A percentile compares a stretch with the other conserved stretches of the same genome.
Conservation (phyloP, 805 yeast species). For the Candida hungchunana region DNA sequence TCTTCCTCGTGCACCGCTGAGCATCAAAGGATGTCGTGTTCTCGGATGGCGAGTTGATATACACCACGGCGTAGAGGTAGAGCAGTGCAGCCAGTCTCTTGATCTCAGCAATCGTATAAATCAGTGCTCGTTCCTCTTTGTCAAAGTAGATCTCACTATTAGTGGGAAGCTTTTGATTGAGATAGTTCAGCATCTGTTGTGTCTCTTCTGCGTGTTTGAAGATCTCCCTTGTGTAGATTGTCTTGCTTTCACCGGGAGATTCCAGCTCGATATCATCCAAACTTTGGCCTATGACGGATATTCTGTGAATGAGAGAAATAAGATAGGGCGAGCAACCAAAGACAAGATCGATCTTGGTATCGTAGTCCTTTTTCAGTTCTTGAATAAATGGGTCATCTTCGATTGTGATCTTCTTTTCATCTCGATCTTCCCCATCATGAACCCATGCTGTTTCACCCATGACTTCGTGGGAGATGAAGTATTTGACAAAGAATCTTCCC, state of each 20-base stretch:
- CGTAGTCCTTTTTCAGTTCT: conserved; percentile 30
- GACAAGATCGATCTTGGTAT: conserved; percentile 34
- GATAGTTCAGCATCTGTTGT: conserved; percentile 23
- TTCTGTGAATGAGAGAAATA: conserved; percentile 33
- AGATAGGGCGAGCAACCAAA: conserved; percentile 39
- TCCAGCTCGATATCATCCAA: conserved; percentile 33
- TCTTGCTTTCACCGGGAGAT: conserved; percentile 8
- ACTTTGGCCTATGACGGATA: conserved; percentile 34
- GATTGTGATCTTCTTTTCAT: conserved; percentile 15
- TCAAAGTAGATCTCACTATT: conserved; percentile 22
- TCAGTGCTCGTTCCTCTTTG: conserved; percentile 16
- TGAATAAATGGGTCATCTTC: conserved; percentile 31
- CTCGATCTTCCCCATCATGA: conserved; percentile 16
- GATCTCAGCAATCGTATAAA: conserved; percentile 35
- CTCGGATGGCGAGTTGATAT: conserved; percentile 20
- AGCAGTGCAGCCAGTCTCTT: conserved; percentile 33
- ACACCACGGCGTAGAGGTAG: conserved; percentile 34
- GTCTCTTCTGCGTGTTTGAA: conserved; percentile 27
- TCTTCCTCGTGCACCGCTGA: conserved; percentile 18
- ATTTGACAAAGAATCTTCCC: conserved; percentile 33
- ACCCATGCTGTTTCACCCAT: conserved; percentile 42
- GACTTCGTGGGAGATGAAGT: conserved; percentile 39
- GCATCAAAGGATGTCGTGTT: conserved; percentile 15
- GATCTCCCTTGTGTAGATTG: conserved; percentile 18
- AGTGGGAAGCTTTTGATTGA: conserved; percentile 25